Percentiles rank a stretch among this genome's conserved stretches.
These are phyloP conservation scores for Calonectria henricotiae DNA, from an alignment of 2,329 filamentous ascomycete genomes.

Conservation along the genomic window DNA sequence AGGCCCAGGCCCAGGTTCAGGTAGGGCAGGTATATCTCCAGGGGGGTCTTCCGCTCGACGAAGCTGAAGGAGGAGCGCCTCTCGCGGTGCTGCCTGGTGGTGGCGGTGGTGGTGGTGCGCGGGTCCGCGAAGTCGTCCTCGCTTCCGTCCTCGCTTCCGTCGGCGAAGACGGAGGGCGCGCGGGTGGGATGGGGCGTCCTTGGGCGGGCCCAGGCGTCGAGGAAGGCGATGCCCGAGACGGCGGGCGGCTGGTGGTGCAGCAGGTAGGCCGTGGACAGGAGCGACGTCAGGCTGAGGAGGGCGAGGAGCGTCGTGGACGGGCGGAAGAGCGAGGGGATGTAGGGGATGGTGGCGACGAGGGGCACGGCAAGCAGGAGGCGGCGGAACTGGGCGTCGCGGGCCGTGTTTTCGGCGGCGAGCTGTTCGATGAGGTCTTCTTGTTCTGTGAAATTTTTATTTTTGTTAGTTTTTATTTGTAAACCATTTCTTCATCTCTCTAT, in stretches of 20 bases:
- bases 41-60: conserved; percentile 59
- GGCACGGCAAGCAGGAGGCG: conserved; percentile 75
- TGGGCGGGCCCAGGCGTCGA: conserved; percentile 65
- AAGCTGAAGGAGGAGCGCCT: conserved; percentile 48
- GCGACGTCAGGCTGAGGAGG: conserved; percentile 75
- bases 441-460: conserved; percentile 59
- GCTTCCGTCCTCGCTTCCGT: conserved; percentile 42
- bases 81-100: conserved; percentile 38
- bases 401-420: conserved; percentile 71
- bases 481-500: no score
- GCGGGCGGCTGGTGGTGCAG: conserved; percentile 71
- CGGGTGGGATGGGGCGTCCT: conserved; percentile 50
- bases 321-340: conserved; percentile 61
- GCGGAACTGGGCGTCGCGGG: conserved; percentile 73
- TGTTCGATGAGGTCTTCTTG: conserved; percentile 76
- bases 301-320: conserved; percentile 62
- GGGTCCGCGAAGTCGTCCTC: conserved; percentile 30
- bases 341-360: conserved; percentile 69
- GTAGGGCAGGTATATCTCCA: conserved; percentile 73
- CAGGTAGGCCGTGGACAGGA: conserved; percentile 75
- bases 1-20: conserved; percentile 73
- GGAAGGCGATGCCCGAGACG: conserved; percentile 67
- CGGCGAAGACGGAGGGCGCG: conserved; percentile 45
- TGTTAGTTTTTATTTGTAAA: conserved; percentile 21
- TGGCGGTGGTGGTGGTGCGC: conserved; percentile 2